Conservation (phyloP, 805 yeast genomes). For the Monosporozyma yasuniensis region DNA sequence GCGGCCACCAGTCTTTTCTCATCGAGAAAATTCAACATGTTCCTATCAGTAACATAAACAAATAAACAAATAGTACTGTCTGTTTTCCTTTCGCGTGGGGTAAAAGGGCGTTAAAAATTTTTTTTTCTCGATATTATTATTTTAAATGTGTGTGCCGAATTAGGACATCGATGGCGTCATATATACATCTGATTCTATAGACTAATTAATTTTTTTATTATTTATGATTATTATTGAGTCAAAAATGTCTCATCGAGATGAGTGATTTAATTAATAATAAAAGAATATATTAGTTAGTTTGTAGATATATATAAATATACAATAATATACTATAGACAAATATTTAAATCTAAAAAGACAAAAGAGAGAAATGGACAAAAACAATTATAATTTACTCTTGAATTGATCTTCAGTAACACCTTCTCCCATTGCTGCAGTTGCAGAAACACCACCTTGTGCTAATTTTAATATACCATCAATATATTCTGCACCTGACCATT, state of each 20-base stretch:
- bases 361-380: background rate
- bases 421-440: constrained; percentile 97
- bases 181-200: background rate
- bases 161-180: background rate
- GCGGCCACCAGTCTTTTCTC: too few relatives aligned
- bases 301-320: background rate
- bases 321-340: background rate
- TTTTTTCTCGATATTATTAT: too few relatives aligned
- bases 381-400: constrained; percentile 31
- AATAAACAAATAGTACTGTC: too few relatives aligned
- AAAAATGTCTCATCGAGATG: too few relatives aligned
- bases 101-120: too few relatives aligned
- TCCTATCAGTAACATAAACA: too few relatives aligned
- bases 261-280: too few relatives aligned
- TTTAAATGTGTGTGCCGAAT: background rate
- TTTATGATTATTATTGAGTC: too few relatives aligned
- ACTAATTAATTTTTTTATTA: too few relatives aligned
- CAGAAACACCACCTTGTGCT: constrained; percentile 88
- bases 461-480: constrained; percentile 82
- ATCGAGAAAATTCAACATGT: too few relatives aligned
- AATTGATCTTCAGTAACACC: constrained; percentile 98
- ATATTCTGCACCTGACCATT: constrained; percentile 98
- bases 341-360: too few relatives aligned
- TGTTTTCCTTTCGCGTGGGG: too few relatives aligned
- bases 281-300: background rate